Base-by-base conservation (phyloP, 805 yeast species). In the Yamadazyma takamatsuzukensis region DNA sequence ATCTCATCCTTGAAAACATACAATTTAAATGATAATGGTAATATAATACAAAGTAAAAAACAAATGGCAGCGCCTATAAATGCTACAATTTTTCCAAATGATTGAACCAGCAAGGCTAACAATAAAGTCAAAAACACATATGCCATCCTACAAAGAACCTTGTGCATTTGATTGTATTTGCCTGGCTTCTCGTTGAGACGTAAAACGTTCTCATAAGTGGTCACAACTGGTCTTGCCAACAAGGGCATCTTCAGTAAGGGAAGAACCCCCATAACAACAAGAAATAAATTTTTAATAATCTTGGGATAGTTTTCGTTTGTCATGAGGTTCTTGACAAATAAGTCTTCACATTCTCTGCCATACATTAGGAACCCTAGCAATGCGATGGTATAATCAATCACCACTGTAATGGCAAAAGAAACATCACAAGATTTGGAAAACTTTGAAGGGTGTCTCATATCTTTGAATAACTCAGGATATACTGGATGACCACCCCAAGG, bases 401-500 rank as follows among this genome's bases (percentile, higher is more conserved):
- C 27, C 40, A 76, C 72, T 0, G 89, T 80, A 38, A 74, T 65
- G 2, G 66, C 41, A 49, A 80, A 83, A 0, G 85, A 75, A 11
- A 74, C 53, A 23, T 70, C 65, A 32, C 80, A 64, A 37, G 80
- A 69, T 15, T 53, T 50, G n/a, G 53, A 44, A 51, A 74, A 83
- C 47, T 80, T 78, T 17, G 60, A 43, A 5, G 87, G 87, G 34
- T 72, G 79, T 48, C 78, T 69, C 83, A 83, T 83, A 52, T 83
- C 93, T 24, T 73, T 61, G 51, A 76, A 78, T 27, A 83, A 59
- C 46, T 80, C 84, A 2, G 90, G 90, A 44, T 81, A 81, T 5
- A 83, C 80, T 1, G 87, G 85, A 52, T 83, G 90, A 2, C 93
- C 93, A 36, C 90, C 90, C 77, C 85, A 83, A 9, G 88, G 87